Percentiles rank a stretch among this genome's conserved stretches.
phyloP scores from a whole-genome alignment of 306 rosid genomes.

The Quillaja saponaria region DNA sequence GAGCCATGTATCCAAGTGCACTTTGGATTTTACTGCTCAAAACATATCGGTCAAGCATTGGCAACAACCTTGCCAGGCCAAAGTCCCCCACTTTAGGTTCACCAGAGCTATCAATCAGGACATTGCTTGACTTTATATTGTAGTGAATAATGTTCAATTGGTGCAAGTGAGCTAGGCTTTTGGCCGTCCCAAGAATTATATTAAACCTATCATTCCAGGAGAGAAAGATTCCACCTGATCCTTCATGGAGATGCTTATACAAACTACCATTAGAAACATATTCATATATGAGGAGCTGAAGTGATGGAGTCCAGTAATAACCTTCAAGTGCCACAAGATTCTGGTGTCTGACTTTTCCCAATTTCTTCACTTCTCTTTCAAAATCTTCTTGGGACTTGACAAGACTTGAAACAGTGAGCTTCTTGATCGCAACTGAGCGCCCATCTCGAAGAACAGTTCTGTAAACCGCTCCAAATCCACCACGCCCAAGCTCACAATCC shows the following conservation, averaged over 20 bases:
- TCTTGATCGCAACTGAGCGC: slow-evolving; percentile 92
- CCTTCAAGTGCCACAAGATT: slow-evolving; percentile 94
- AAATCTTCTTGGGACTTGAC: slow-evolving; percentile 96
- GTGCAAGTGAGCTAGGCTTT: slow-evolving; percentile 93
- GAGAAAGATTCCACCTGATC: slow-evolving; percentile 71
- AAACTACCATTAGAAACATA: slow-evolving; percentile 83
- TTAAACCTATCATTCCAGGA: slow-evolving; percentile 92
- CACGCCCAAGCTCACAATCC: slow-evolving; percentile 99
- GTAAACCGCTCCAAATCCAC: slow-evolving; percentile 95
- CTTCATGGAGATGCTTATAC: slow-evolving; percentile 93
- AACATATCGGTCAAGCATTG: slow-evolving; percentile 94
- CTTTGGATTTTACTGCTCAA: slow-evolving; percentile 99
- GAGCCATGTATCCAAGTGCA: slow-evolving; percentile 98
- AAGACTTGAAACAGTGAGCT: slow-evolving; percentile 96
- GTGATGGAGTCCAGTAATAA: slow-evolving; percentile 97
- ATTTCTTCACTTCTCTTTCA: slow-evolving; percentile 88
- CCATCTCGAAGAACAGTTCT: slow-evolving; percentile 87
- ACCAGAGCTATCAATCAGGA: slow-evolving; percentile 72
- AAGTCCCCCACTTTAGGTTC: slow-evolving; percentile 93
- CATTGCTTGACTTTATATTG: slow-evolving; percentile 90
- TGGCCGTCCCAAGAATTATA: slow-evolving; percentile 86
- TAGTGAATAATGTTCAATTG: slow-evolving; percentile 80
- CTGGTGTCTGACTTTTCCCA: slow-evolving; percentile 85
- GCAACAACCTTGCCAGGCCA: slow-evolving; percentile 88
- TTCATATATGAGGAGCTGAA: slow-evolving; percentile 91